Percentiles rank a stretch among this genome's conserved stretches.
Conservation (phyloP, 805 yeast species). For the Candida khao-thaluensis region DNA sequence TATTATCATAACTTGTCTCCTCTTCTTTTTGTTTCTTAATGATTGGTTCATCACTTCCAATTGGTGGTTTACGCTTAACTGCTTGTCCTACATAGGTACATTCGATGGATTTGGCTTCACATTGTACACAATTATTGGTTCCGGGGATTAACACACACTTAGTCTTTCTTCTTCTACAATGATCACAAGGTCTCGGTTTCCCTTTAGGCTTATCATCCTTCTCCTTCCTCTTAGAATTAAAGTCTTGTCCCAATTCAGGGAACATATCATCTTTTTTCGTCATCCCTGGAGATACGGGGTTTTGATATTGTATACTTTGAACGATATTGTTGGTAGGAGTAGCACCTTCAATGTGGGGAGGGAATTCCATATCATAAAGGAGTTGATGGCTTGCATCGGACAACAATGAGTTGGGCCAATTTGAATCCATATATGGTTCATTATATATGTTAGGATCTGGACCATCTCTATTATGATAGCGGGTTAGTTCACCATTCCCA, state of each 20-base stretch:
- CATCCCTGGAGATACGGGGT: slow-evolving; percentile 19
- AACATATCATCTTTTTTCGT: slow-evolving; percentile 4
- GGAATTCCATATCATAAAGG: slow-evolving; percentile 34
- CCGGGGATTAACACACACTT: slow-evolving; percentile 72
- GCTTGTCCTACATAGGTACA: slow-evolving; percentile 74
- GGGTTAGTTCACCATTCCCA: too few relatives aligned
- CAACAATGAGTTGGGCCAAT: slow-evolving; percentile 36
- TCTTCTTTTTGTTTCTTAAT: slow-evolving; percentile 25
- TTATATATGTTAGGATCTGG: not conserved
- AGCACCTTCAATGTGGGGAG: slow-evolving; percentile 15
- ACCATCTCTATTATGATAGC: too few relatives aligned
- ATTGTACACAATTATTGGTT: slow-evolving; percentile 65
- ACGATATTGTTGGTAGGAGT: slow-evolving; percentile 23
- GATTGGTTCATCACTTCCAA: slow-evolving; percentile 13
- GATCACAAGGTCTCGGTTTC: slow-evolving; percentile 73
- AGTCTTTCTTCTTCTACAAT: slow-evolving; percentile 76
- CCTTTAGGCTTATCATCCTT: slow-evolving; percentile 15
- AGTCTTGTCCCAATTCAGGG: not conserved
- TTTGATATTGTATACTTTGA: slow-evolving; percentile 33
- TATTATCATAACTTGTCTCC: slow-evolving; percentile 10
- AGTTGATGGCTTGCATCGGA: slow-evolving; percentile 32
- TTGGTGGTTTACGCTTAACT: slow-evolving; percentile 33
- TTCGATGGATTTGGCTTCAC: slow-evolving; percentile 68
- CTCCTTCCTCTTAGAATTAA: not conserved
- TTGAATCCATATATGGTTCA: slow-evolving; percentile 18